Percentiles rank a stretch among this genome's conserved stretches.
Conservation (phyloP, 73 alveolate species). For the Paramecium pentaurelia region DNA sequence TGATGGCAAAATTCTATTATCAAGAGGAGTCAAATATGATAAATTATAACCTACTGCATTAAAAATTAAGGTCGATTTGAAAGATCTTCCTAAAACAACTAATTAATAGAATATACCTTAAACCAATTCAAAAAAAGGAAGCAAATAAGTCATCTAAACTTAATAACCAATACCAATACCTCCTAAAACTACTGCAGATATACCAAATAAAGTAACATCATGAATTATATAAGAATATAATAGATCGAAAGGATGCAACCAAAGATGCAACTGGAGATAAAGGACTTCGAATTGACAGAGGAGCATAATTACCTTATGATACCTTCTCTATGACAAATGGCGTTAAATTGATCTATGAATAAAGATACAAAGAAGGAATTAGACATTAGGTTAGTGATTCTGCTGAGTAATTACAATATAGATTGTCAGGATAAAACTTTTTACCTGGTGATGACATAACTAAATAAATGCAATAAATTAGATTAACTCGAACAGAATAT, state of each 20-base stretch:
- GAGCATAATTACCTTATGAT: slow-evolving; percentile 34
- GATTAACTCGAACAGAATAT: slow-evolving; percentile 35
- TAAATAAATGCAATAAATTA: neutral
- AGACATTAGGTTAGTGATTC: slow-evolving; percentile 34
- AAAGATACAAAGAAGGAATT: neutral
- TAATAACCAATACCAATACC: neutral
- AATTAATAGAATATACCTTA: neutral
- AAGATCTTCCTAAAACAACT: neutral
- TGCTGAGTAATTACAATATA: neutral
- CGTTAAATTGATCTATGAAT: neutral
- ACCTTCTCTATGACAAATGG: slow-evolving; percentile 42
- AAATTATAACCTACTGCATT: slow-evolving; percentile 24
- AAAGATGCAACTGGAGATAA: slow-evolving; percentile 45
- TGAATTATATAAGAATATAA: neutral
- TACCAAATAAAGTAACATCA: neutral
- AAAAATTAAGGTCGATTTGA: neutral
- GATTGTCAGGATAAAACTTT: slow-evolving; percentile 20
- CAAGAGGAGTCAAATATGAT: neutral
- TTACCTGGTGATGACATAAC: slow-evolving; percentile 32
- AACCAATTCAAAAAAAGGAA: neutral
- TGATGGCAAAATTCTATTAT: slow-evolving; percentile 32
- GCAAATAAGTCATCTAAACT: neutral
- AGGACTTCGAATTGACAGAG: neutral
- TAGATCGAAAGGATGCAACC: slow-evolving; percentile 19
- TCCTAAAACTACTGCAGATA: neutral